Evolutionary conservation across 2,329 filamentous ascomycete genomes (phyloP), one percentile per base, ranked within the genome.

Genomic region (Colletotrichum sp.): DNA sequence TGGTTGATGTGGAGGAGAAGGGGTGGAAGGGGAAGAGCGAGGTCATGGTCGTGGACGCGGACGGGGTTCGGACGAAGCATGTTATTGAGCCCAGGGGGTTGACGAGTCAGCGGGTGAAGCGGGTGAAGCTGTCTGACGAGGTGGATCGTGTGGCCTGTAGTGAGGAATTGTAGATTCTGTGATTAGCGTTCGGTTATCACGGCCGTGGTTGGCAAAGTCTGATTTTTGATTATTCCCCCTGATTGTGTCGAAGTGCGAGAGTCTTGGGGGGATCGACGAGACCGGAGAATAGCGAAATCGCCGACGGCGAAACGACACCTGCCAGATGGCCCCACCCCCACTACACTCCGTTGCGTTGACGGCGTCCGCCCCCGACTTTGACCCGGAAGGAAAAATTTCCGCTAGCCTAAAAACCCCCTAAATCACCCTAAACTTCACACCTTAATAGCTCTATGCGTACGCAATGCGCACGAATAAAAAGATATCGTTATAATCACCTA

Each of bases 1-100:
- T 78, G 44, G 52, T 65, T 28, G 77, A 78, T 19, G 30, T 71
- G 27, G 77, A 78, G 55, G 64, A 72, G 60, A 59, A 69, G 12
- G 63, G 34, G 25, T 78, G 75, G 68, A 74, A 72, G 44, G 77
- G 77, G 5, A 64, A 68, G 22, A 78, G 77, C 25, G 71, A 77
- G 32, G 63, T 77, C 4, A 8, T 65, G 28, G 65, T 78, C 8
- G 36, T 71, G 28, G 74, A 72, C 34, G 22, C 2, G 16, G 13
- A 66, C 5, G 75, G 77, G 8, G 30, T 39, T 15, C 55, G 64
- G 67, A 25, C 19, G 68, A 74, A 55, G 32, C 60, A 71, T n/a
- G 19, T 52, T 48, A 72, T 78, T 8, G 75, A 75, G 39, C 77
- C 77, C 16, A 69, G 71, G 36, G 11, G 16, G 28, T 34, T 74